Base-by-base conservation (phyloP, 1,139 yeast species). In the Pneumocystis carinii region DNA sequence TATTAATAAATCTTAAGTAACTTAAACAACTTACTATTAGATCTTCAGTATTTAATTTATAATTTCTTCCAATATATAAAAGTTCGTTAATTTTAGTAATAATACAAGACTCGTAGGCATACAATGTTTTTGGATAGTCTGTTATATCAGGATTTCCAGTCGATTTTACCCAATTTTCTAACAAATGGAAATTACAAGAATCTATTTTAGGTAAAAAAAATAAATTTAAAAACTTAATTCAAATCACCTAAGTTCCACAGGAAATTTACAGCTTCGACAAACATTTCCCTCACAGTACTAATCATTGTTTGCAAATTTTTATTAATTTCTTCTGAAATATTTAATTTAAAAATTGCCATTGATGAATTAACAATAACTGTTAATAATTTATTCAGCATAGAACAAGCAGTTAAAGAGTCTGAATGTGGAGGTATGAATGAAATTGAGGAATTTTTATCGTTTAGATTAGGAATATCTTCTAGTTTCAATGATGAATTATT, bases 361-460 rank as follows among this genome's bases (percentile, higher is more conserved):
- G 81, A 75, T 56, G 77, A 71, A 59, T 74, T 71, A 60, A 79
- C 69, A 62, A 79, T 69, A 14, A 75, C 70, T 61, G 75, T 74
- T 60, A 77, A 71, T 60, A 82, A 73, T 65, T 75, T 71, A 60
- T 80, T 76, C 42, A 82, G 70, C 67, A 80, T 81, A 66, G 79
- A 75, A 24, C 80, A 72, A 1, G 85, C 77, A 61, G 86, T 78
- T 38, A 85, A 72, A 8, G 85, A 80, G 68, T 84, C 85, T 0
- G 87, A 77, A 64, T 76, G 75, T 0, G 84, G 84, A 1, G 90
- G 89, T 36, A 83, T 70, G 68, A 83, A 84, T 1, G 84, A 41
- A 32, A 59, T 58, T 32, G 62, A 63, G 2, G 59, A 12, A 24
- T 24, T 10, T 24, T 24, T 19, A 24, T 24, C 24, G 12, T 48